These are phyloP conservation scores for Pseudozyma tsukubaensis DNA, from an alignment of 1,284 basidiomycete genomes.

Conservation along the genomic window DNA sequence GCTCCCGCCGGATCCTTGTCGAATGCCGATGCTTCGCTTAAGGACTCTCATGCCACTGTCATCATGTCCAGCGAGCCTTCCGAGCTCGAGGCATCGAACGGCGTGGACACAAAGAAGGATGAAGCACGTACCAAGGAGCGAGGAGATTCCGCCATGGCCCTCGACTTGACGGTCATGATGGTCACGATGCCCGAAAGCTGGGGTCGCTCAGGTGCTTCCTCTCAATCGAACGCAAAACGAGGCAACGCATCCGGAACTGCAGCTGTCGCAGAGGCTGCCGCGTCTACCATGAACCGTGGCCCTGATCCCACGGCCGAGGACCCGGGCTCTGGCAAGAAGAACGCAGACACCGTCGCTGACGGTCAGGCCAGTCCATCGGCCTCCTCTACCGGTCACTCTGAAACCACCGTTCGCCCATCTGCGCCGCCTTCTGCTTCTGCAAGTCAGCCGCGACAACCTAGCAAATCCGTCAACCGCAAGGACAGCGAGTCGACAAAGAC, in stretches of 20 bases:
- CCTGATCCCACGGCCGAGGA: slow-evolving; percentile 33
- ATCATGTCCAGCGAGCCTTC: slow-evolving; percentile 19
- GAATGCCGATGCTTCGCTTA: slow-evolving; percentile 4
- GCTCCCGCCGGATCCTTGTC: not conserved
- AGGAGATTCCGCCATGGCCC: slow-evolving; percentile 56
- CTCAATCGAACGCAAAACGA: slow-evolving; percentile 11
- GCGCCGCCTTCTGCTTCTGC: slow-evolving; percentile 28
- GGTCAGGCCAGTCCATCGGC: slow-evolving; percentile 37
- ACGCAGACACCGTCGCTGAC: slow-evolving; percentile 14
- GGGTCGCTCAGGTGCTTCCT: slow-evolving; percentile 16
- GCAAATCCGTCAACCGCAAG: slow-evolving; percentile 29
- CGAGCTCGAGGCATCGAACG: slow-evolving; percentile 1
- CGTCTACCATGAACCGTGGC: slow-evolving; percentile 46
- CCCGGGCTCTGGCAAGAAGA: slow-evolving; percentile 5
- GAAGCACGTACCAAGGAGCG: slow-evolving; percentile 21
- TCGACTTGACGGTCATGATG: slow-evolving; percentile 61
- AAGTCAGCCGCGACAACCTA: slow-evolving; percentile 34
- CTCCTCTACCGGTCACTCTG: slow-evolving; percentile 43
- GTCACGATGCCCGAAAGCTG: slow-evolving; percentile 49
- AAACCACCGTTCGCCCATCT: slow-evolving; percentile 41
- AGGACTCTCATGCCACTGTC: slow-evolving; percentile 8
- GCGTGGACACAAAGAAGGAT: not conserved
- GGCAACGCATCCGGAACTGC: slow-evolving; percentile 34
- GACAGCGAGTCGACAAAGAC: slow-evolving; percentile 51
- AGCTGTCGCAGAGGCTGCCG: slow-evolving; percentile 51